Percentiles rank a stretch among this genome's conserved stretches.
phyloP scores from a whole-genome alignment of 1,139 yeast genomes.

The Sugiyamaella paludigena region DNA sequence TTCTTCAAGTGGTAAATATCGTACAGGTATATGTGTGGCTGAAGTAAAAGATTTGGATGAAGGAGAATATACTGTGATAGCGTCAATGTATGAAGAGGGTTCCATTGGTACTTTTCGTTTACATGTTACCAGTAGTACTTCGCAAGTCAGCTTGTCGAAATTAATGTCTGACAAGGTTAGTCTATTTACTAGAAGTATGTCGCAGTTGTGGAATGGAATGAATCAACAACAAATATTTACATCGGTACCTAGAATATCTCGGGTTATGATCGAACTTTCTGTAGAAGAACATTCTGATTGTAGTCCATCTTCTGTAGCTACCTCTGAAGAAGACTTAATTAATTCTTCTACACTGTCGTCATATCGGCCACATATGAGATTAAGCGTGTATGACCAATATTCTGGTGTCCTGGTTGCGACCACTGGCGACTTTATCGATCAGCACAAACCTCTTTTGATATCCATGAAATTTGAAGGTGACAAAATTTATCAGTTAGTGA shows the following conservation, averaged over 20 bases:
- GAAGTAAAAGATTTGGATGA: conserved; percentile 41
- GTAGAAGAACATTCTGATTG: conserved; percentile 2
- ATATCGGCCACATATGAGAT: conserved; percentile 32
- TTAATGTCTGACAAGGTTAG: conserved; percentile 27
- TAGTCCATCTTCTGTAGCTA: conserved; percentile 8
- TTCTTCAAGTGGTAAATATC: conserved; percentile 38
- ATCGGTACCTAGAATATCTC: conserved; percentile 11
- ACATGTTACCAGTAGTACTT: conserved; percentile 15
- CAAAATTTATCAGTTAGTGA: conserved; percentile 20
- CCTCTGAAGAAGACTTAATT: background rate
- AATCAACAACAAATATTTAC: conserved; percentile 23
- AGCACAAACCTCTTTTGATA: conserved; percentile 3
- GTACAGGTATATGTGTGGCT: conserved; percentile 32
- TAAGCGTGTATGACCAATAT: conserved; percentile 30
- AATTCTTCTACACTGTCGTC: conserved; percentile 1
- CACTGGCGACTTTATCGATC: conserved; percentile 45
- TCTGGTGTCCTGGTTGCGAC: conserved; percentile 27
- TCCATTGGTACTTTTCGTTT: conserved; percentile 4
- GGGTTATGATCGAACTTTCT: conserved; percentile 7
- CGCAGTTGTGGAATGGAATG: conserved; percentile 23
- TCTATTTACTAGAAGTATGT: conserved; percentile 23
- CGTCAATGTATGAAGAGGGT: conserved; percentile 36
- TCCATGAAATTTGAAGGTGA: conserved; percentile 11
- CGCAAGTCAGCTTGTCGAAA: conserved; percentile 22
- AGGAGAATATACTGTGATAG: conserved; percentile 36